phyloP scores from a whole-genome alignment of 208 protist species.

The Herpetomonas muscarum region DNA sequence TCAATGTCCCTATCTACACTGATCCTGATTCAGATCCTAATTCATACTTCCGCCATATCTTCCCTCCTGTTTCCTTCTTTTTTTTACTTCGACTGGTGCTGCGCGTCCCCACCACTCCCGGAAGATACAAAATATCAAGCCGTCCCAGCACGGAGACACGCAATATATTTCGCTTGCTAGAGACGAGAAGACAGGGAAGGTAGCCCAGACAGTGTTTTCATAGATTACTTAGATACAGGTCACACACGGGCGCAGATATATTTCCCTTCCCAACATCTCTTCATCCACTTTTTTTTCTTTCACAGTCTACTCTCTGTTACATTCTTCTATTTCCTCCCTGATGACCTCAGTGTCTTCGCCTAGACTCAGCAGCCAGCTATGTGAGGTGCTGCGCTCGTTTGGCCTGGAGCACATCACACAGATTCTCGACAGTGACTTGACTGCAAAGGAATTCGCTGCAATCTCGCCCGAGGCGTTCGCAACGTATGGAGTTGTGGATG shows the following conservation, averaged over 20 bases:
- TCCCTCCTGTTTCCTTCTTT: too few relatives aligned
- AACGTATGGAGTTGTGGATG: constrained; percentile 28
- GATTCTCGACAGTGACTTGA: constrained; percentile 10
- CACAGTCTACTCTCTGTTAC: too few relatives aligned
- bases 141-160: too few relatives aligned
- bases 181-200: too few relatives aligned
- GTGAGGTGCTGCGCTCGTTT: constrained; percentile 1
- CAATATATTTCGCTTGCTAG: too few relatives aligned
- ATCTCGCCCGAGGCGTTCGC: constrained; percentile 30
- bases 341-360: too few relatives aligned
- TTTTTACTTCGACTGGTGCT: too few relatives aligned
- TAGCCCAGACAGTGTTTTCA: not conserved
- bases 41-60: too few relatives aligned
- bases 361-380: not conserved
- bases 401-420: constrained; percentile 1
- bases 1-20: too few relatives aligned
- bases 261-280: not conserved
- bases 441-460: constrained; percentile 16
- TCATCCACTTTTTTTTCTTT: not conserved
- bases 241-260: not conserved
- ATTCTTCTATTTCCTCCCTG: constrained; percentile 1
- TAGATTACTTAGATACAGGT: not conserved
- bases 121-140: too few relatives aligned
- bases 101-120: too few relatives aligned
- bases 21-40: too few relatives aligned